Conservation (phyloP, 2,329 filamentous ascomycete genomes). For the Botrytis fabae region DNA sequence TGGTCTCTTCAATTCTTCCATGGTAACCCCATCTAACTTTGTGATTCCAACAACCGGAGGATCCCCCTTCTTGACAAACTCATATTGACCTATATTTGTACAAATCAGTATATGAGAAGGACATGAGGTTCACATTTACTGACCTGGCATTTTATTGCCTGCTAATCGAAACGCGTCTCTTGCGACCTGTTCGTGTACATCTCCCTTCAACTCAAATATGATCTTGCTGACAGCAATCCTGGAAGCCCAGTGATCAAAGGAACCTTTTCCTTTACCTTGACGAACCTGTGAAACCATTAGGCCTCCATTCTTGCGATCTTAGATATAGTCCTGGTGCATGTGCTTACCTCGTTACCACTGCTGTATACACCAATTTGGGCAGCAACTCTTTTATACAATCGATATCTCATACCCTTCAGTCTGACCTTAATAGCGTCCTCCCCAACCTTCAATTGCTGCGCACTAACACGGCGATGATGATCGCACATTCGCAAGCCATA, state of each 20-base stretch:
- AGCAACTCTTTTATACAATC: constrained; percentile 84
- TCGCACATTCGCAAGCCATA: constrained; percentile 93
- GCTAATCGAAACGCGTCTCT: constrained; percentile 92
- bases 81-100: constrained; percentile 65
- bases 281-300: constrained; percentile 58
- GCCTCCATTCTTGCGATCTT: background rate
- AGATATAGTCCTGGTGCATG: background rate
- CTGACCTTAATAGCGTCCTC: constrained; percentile 91
- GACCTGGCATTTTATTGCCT: constrained; percentile 91
- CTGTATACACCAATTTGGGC: constrained; percentile 95
- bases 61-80: constrained; percentile 93
- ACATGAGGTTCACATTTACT: constrained; percentile 39
- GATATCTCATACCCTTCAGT: constrained; percentile 87
- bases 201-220: constrained; percentile 87
- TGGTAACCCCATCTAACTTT: constrained; percentile 78
- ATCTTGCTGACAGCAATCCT: constrained; percentile 89
- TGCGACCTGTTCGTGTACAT: constrained; percentile 91
- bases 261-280: constrained; percentile 99
- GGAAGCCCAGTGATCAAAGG: constrained; percentile 94
- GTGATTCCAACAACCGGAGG: constrained; percentile 88
- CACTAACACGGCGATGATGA: constrained; percentile 87
- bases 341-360: constrained; percentile 81
- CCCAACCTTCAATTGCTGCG: constrained; percentile 81
- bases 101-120: constrained; percentile 33
- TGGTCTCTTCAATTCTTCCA: constrained; percentile 80